Percentiles rank a stretch among this genome's conserved stretches.
Evolutionary conservation across 345 rosid genomes (phyloP).

Genomic region (Noccaea caerulescens): DNA sequence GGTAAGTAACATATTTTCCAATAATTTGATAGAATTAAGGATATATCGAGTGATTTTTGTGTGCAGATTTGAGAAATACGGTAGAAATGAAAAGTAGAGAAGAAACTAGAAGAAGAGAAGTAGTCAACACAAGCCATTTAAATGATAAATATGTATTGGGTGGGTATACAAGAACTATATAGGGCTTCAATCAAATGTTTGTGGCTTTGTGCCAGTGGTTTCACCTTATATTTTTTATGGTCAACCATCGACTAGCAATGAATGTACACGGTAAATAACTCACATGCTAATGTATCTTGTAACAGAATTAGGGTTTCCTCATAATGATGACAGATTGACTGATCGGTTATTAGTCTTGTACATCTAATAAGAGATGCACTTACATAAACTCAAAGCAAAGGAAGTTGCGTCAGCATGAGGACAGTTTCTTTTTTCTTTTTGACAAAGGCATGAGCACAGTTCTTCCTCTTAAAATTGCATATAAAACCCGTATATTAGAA

Average conservation of each 20-base stretch:
- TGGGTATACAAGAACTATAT: conserved; percentile 31
- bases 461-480: background rate
- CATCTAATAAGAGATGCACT: too few relatives aligned
- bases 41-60: background rate
- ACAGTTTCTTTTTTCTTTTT: background rate
- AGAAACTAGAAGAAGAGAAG: conserved; percentile 11
- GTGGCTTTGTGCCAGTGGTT: conserved; percentile 26
- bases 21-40: background rate
- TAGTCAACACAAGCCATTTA: conserved; percentile 20
- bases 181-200: conserved; percentile 20
- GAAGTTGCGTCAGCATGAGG: background rate
- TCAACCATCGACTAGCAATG: background rate
- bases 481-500: background rate
- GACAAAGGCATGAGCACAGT: too few relatives aligned
- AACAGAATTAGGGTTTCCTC: background rate
- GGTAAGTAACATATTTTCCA: too few relatives aligned
- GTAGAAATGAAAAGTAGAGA: background rate
- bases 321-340: background rate
- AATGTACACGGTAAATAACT: conserved; percentile 4
- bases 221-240: conserved; percentile 13
- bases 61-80: background rate
- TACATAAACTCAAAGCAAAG: too few relatives aligned
- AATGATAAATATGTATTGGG: conserved; percentile 8
- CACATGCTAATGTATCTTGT: conserved; percentile 5
- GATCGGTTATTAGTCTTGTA: too few relatives aligned